Percentiles rank a stretch among this genome's conserved stretches.
These are phyloP conservation scores for Talaromyces sp. DNA, from an alignment of 2,329 filamentous ascomycete genomes.

Conservation along the genomic window DNA sequence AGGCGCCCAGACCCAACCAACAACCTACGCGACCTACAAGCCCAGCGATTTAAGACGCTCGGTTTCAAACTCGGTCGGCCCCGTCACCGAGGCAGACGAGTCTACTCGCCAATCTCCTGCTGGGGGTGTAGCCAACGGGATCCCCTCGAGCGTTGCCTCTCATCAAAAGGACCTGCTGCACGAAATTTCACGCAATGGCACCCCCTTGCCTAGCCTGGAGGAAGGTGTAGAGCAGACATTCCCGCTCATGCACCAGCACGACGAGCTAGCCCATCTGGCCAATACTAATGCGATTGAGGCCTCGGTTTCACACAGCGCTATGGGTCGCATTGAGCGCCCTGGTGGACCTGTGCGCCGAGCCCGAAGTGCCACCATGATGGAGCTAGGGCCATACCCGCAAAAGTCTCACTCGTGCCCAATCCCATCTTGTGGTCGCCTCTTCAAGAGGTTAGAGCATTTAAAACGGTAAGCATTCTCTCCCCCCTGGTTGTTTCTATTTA, in stretches of 20 bases:
- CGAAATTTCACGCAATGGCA: slow-evolving; percentile 77
- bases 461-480: slow-evolving; percentile 72
- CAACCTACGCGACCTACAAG: slow-evolving; percentile 62
- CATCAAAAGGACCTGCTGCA: slow-evolving; percentile 77
- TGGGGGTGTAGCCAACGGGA: slow-evolving; percentile 64
- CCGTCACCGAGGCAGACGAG: slow-evolving; percentile 75
- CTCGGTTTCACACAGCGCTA: slow-evolving; percentile 53
- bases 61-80: slow-evolving; percentile 80
- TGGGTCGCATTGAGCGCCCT: slow-evolving; percentile 56
- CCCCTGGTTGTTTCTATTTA: slow-evolving; percentile 20
- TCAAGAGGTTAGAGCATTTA: slow-evolving; percentile 98
- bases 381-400: slow-evolving; percentile 91
- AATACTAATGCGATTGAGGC: slow-evolving; percentile 59
- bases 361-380: slow-evolving; percentile 92
- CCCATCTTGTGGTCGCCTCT: slow-evolving; percentile 90
- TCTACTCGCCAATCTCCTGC: slow-evolving; percentile 73
- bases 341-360: slow-evolving; percentile 83
- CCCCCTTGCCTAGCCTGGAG: slow-evolving; percentile 79
- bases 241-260: slow-evolving; percentile 48
- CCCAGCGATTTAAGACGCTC: slow-evolving; percentile 90
- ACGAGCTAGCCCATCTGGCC: slow-evolving; percentile 61
- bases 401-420: slow-evolving; percentile 99
- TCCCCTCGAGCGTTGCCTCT: slow-evolving; percentile 65
- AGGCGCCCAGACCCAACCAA: slow-evolving; percentile 29
- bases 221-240: slow-evolving; percentile 73